Base-by-base conservation (phyloP, 768 basidiomycete species). In the Fomitopsis pulvina region DNA sequence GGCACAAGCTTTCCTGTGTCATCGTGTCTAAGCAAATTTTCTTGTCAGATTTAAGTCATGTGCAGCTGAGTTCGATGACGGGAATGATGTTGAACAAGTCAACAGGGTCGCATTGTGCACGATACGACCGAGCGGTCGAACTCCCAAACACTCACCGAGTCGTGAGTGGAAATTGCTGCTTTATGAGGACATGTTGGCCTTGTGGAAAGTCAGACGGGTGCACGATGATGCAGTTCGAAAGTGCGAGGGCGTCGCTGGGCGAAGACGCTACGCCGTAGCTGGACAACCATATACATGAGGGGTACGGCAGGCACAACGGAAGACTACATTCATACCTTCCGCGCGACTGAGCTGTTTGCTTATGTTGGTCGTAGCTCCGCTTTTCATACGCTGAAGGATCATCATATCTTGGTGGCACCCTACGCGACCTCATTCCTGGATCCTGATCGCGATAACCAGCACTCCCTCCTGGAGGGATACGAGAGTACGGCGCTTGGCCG, bases 141-240 rank as follows among this genome's bases (percentile, higher is more conserved):
- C 10, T 8, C 8, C 20, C 22, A 16, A 39, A 12, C 41, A 55
- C 80, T 50, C 56, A 92, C 93, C 76, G 77, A 45, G 81, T 79
- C 9, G 91, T 94, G 46, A 89, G 59, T 21, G 87, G 75, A 60
- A 75, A 94, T 43, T 69, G 60, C 40, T 80, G 75, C 57, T 93
- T 92, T 24, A 94, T 71, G 14, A 86, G 66, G 34, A 92, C 85
- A 64, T 92, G 91, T 45, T 81, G 78, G 4, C 83, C 81, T 12
- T 79, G 69, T 7, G 68, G 66, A 60, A 94, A 94, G 66, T 96
- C 92, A 4, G 73, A 69, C 1, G 85, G 81, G 64, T 88, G 72
- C 25, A 91, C 89, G 39, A 94, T 79, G 14, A 95, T 63, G 57
- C 89, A 83, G 64, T 94, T 95, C 16, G 81, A 77, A 51, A 92